Evolutionary conservation across 306 rosid species (phyloP), one percentile per base, ranked within the genome.

Genomic region (Prunus kanzakura): DNA sequence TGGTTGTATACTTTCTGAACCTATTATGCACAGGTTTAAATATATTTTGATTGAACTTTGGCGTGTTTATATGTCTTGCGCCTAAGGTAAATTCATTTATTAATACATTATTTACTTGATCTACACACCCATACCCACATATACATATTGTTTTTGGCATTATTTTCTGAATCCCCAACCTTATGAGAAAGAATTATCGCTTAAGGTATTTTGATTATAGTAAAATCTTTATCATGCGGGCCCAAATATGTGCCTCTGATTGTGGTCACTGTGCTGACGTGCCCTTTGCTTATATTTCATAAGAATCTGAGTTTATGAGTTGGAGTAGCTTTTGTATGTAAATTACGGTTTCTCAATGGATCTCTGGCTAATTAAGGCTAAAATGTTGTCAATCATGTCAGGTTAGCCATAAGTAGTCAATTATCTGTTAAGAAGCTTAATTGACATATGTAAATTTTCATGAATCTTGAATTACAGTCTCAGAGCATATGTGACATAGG

Each of bases 1-100:
- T 55, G 81, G 50, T 63, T 69, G 11, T 73, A 32, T 55, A 16
- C 27, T 47, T 73, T 70, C 16, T 38, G 15, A n/a, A 56, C 20
- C n/a, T 57, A 22, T 16, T 38, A 38, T 56, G 13, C n/a, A 14
- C 20, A 38, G n/a, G 51, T 56, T 35, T 43, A 35, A 30, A 63
- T 63, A 19, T n/a, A 4, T 29, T 52, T 54, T 71, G 5, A 35
- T 20, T 35, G 22, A 30, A 70, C 52, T 54, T 45, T 18, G 15
- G 51, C 14, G 10, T 35, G 52, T 55, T 0, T 30, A 32, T 22
- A 12, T 15, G 11, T 14, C 12, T 67, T 65, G 70, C 18, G 23
- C 30, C 15, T 67, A 67, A 52, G n/a, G 43, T 41, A 30, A 49
- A 25, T 45, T 52, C 20, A 25, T 23, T 14, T 46, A 55, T 55